Evolutionary conservation across 148 eudicot genomes (phyloP).

Genomic region (Tetragonia tetragonoides): DNA sequence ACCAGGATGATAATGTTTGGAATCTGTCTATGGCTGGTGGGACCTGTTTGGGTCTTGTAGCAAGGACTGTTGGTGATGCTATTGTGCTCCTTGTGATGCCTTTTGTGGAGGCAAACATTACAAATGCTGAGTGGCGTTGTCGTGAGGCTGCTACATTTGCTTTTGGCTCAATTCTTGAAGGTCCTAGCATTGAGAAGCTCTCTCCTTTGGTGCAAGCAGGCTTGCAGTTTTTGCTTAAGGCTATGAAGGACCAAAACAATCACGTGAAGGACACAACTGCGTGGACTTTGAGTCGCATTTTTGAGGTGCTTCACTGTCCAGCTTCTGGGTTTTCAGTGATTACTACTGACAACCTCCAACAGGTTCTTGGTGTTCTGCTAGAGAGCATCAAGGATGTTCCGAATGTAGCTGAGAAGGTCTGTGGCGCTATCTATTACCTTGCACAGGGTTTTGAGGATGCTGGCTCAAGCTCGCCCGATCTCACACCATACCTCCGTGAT

Average conservation of each 20-base stretch:
- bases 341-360: conserved; percentile 42
- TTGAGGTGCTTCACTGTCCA: conserved; percentile 60
- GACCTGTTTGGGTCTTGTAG: conserved; percentile 70
- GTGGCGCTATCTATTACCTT: conserved; percentile 65
- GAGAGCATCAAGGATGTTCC: conserved; percentile 57
- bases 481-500: conserved; percentile 54
- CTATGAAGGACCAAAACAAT: conserved; percentile 60
- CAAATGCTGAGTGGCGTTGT: conserved; percentile 56
- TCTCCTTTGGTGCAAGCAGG: conserved; percentile 57
- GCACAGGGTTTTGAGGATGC: conserved; percentile 67
- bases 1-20: conserved; percentile 67
- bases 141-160: conserved; percentile 79
- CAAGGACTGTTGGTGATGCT: conserved; percentile 70
- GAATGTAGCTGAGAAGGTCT: conserved; percentile 60
- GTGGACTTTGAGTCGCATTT: conserved; percentile 74
- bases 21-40: conserved; percentile 84
- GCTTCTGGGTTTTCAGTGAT: conserved; percentile 49
- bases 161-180: conserved; percentile 72
- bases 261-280: conserved; percentile 83
- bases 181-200: conserved; percentile 54
- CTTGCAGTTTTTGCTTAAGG: conserved; percentile 57
- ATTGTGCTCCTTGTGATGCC: conserved; percentile 69
- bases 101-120: conserved; percentile 57
- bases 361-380: conserved; percentile 45
- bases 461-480: conserved; percentile 37